A percentile compares a stretch with the other conserved stretches of the same genome.
Conservation (phyloP, 106 monocot genomes). For the Dioscorea alata region DNA sequence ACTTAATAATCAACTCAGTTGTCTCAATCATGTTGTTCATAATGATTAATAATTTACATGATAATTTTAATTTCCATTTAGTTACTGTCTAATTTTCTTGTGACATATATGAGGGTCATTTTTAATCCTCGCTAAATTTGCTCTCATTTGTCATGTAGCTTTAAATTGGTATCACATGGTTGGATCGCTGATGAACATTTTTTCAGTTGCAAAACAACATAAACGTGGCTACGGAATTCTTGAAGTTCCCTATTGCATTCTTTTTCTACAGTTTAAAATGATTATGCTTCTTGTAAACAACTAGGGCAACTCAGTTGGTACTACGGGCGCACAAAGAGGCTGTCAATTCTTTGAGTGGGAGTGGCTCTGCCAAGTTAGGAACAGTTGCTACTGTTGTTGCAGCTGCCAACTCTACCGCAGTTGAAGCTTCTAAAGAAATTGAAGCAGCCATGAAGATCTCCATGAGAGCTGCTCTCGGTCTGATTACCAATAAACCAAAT, state of each 20-base stretch:
- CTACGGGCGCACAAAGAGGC: slow-evolving; percentile 93
- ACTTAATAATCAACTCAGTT: too few relatives aligned
- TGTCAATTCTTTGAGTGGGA: slow-evolving; percentile 87
- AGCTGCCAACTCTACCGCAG: slow-evolving; percentile 86
- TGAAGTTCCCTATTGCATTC: background rate
- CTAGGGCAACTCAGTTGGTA: slow-evolving; percentile 92
- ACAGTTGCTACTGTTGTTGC: slow-evolving; percentile 91
- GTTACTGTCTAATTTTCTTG: too few relatives aligned
- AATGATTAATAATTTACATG: too few relatives aligned
- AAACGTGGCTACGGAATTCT: background rate
- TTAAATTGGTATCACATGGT: too few relatives aligned
- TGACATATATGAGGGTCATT: too few relatives aligned
- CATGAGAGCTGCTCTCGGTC: slow-evolving; percentile 70
- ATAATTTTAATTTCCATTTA: too few relatives aligned
- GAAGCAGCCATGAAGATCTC: slow-evolving; percentile 90
- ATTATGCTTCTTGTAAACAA: slow-evolving; percentile 9
- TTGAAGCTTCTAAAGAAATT: slow-evolving; percentile 88
- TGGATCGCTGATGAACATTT: too few relatives aligned
- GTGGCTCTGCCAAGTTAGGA: slow-evolving; percentile 74
- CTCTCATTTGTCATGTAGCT: too few relatives aligned
- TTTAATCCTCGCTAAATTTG: too few relatives aligned
- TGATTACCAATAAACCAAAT: slow-evolving; percentile 45
- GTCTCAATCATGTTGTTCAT: too few relatives aligned
- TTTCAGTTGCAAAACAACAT: too few relatives aligned
- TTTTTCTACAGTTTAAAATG: slow-evolving; percentile 12